Base-by-base conservation (phyloP, 106 monocot species). In the Vanilla planifolia region DNA sequence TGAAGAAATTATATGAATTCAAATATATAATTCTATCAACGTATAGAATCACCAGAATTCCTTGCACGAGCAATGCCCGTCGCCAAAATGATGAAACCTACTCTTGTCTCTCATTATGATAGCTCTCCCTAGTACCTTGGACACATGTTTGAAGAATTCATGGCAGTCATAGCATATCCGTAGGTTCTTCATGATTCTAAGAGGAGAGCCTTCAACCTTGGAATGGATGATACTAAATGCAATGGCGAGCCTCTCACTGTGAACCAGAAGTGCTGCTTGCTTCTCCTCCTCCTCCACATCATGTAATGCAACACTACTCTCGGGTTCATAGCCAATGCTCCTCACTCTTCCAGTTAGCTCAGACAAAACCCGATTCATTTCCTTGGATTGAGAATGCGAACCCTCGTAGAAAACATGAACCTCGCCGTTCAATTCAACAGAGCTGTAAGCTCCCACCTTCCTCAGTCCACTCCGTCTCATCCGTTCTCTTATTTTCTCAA, bases 41-140 rank as follows among this genome's bases (percentile, higher is more conserved):
- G n/a, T n/a, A n/a, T n/a, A n/a, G 13, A 43, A 36, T 65, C 48
- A 75, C 75, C 75, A 75, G 17, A 75, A 75, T 45, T 75, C 68
- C 11, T 37, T 53, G 61, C 75, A 75, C 8, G 75, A 75, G 22
- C 68, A 75, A 16, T 42, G 10, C 1, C 75, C 75, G 47, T 68
- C 45, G 15, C 26, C 46, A 55, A 75, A 68, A 68, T 68, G 68
- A 43, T 75, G 75, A 36, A 75, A 75, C 61, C 75, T 62, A 59
- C 35, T 75, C 59, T 75, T 75, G 40, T 75, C 75, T 64, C 75
- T 68, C 59, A 75, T 63, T 32, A 75, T 36, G 14, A 75, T 75
- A 24, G 58, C 75, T 40, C 58, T 69, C 21, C 43, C 43, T 13
- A 64, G 1, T 3, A 64, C 68, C 36, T 10, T 63, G 2, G 69